A percentile compares a stretch with the other conserved stretches of the same genome.
Evolutionary conservation across 768 basidiomycete genomes (phyloP).

Genomic region (Pleurotus cornucopiae): DNA sequence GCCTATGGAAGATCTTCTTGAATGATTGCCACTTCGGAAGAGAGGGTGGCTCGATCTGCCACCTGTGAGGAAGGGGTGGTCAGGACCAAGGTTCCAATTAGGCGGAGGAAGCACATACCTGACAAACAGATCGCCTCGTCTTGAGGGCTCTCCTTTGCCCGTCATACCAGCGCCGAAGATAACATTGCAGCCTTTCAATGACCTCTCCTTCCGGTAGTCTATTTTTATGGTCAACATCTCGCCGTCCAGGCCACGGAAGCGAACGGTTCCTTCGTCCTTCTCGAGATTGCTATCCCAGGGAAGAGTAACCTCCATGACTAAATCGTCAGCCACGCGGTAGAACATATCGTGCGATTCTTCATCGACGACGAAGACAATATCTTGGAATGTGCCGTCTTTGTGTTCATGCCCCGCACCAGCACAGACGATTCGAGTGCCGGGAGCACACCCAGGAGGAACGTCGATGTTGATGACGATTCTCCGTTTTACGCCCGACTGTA

Average conservation of each 20-base stretch:
- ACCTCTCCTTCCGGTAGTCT: constrained; percentile 40
- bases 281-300: constrained; percentile 49
- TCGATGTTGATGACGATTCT: constrained; percentile 46
- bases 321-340: constrained; percentile 39
- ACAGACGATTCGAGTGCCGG: constrained; percentile 51
- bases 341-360: constrained; percentile 50
- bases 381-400: constrained; percentile 51
- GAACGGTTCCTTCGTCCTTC: constrained; percentile 39
- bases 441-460: constrained; percentile 51
- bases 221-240: constrained; percentile 41
- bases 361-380: constrained; percentile 56
- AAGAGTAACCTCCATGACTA: constrained; percentile 46
- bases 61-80: not conserved
- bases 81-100: not conserved
- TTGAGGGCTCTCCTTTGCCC: not conserved
- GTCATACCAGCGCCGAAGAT: constrained; percentile 42
- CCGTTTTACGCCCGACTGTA: constrained; percentile 39
- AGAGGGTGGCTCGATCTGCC: constrained; percentile 6
- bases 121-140: constrained; percentile 5
- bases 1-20: constrained; percentile 7
- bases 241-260: constrained; percentile 49
- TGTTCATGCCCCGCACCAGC: constrained; percentile 54
- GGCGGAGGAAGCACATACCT: not conserved
- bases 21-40: constrained; percentile 4
- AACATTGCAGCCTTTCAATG: constrained; percentile 36